Evolutionary conservation across 73 alveolate genomes (phyloP).

Genomic region (Stentor roeselii): DNA sequence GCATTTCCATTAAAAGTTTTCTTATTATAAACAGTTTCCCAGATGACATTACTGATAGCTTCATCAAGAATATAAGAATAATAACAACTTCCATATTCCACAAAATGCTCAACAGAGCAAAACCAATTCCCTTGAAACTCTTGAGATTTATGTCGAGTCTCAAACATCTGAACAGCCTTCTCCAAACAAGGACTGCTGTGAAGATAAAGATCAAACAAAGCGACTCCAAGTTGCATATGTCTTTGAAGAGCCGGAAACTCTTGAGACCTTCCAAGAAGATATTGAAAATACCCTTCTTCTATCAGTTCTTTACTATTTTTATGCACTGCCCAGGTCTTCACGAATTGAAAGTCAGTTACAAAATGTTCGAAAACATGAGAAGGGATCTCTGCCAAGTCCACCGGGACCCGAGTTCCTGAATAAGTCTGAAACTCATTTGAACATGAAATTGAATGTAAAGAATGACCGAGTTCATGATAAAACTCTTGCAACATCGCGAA

Average conservation of each 20-base stretch:
- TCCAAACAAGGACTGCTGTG: background rate
- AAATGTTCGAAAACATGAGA: constrained; percentile 45
- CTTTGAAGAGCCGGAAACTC: background rate
- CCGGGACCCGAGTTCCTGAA: constrained; percentile 53
- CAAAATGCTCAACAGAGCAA: constrained; percentile 9
- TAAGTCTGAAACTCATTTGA: constrained; percentile 35
- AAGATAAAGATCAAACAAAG: background rate
- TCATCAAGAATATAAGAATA: constrained; percentile 8
- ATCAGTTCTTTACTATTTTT: background rate
- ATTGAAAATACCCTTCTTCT: background rate
- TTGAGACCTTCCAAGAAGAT: background rate
- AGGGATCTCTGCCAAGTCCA: constrained; percentile 51
- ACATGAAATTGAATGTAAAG: constrained; percentile 40
- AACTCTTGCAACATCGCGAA: constrained; percentile 36
- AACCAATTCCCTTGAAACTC: constrained; percentile 16
- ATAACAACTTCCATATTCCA: constrained; percentile 14
- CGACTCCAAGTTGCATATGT: background rate
- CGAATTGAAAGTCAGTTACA: constrained; percentile 41
- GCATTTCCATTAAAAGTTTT: constrained; percentile 2
- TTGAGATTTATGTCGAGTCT: background rate
- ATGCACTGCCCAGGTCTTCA: constrained; percentile 30
- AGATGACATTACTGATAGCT: background rate
- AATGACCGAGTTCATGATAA: constrained; percentile 67
- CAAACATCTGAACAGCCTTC: background rate
- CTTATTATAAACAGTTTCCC: constrained; percentile 18